Evolutionary conservation across 129 eudicot genomes (phyloP), one percentile per base, ranked within the genome.

Genomic region (Oenanthe sinensis): DNA sequence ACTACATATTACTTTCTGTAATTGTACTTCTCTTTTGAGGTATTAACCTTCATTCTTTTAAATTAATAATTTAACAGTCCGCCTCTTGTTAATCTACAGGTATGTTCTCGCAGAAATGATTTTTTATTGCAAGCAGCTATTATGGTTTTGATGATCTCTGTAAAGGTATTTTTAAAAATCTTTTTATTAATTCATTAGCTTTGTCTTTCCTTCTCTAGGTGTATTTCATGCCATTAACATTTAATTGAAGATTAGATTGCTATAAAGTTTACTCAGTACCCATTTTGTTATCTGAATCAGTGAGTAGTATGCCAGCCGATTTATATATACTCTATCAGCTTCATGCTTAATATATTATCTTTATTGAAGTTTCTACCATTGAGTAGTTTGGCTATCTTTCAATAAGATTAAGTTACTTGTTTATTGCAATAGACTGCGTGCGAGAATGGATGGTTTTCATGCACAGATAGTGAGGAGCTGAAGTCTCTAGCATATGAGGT

Each of bases 101-200:
- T 93, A 45, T 87, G 98, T 81, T 83, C 83, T 74, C 74, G 82
- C 11, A 84, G 84, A 81, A 83, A 79, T 78, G 98, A 89, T 72
- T 67, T 71, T 52, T 22, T 71, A 46, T 76, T 82, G 77, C 97
- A 80, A 81, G 92, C 98, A 65, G 89, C 91, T 43, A 71, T 87
- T 62, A 89, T 93, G 98, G 95, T 91, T 62, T 92, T 93, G 77
- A 86, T 93, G 93, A 88, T 93, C 50, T 91, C 98, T 49, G 89
- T 93, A 55, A 93, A 93, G 97, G 98, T 93, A 91, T 76, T 9
- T 22, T 43, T 68, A 46, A 7, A 20, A 20, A 1, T 55, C 22
- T 58, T 28, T 24, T 74, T 20, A 5, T 3, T n/a, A 14, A 30
- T 5, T 43, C 43, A 14, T 42, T 20, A 15, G 22, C 6, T 62